These are phyloP conservation scores for Vanilla planifolia DNA, from an alignment of 106 monocot genomes.

Conservation along the genomic window DNA sequence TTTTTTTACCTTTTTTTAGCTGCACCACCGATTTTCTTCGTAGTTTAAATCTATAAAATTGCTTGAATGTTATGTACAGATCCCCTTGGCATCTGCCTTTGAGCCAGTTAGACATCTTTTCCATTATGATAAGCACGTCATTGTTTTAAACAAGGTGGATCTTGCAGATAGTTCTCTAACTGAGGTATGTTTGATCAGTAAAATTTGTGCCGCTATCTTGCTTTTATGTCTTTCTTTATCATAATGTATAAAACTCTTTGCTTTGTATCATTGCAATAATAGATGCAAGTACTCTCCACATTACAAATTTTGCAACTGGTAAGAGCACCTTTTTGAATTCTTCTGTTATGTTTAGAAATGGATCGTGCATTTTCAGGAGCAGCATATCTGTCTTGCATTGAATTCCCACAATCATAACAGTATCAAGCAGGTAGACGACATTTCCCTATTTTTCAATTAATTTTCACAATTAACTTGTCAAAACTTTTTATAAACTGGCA, in stretches of 20 bases:
- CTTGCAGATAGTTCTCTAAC: constrained; percentile 49
- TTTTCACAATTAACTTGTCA: not conserved
- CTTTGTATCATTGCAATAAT: no score
- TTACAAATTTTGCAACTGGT: not conserved
- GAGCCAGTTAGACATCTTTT: constrained; percentile 13
- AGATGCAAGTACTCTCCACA: not conserved
- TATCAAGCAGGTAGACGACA: constrained; percentile 48
- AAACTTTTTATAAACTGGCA: not conserved
- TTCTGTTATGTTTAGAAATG: constrained; percentile 36
- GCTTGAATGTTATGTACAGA: constrained; percentile 19
- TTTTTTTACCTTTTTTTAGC: no score
- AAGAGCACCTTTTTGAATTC: not conserved
- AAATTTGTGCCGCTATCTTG: no score
- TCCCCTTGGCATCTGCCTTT: constrained; percentile 53
- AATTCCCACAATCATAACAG: constrained; percentile 70
- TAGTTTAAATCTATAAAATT: no score
- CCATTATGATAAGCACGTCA: constrained; percentile 27
- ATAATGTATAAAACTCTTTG: no score
- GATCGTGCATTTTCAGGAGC: constrained; percentile 39
- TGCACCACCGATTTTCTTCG: no score
- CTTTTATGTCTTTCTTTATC: no score
- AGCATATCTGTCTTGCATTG: constrained; percentile 34
- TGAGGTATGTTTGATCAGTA: constrained; percentile 27
- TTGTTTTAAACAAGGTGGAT: constrained; percentile 69
- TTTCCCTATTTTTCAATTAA: not conserved